phyloP scores from a whole-genome alignment of 2,329 filamentous ascomycete species.

The Pseudogymnoascus sp. region DNA sequence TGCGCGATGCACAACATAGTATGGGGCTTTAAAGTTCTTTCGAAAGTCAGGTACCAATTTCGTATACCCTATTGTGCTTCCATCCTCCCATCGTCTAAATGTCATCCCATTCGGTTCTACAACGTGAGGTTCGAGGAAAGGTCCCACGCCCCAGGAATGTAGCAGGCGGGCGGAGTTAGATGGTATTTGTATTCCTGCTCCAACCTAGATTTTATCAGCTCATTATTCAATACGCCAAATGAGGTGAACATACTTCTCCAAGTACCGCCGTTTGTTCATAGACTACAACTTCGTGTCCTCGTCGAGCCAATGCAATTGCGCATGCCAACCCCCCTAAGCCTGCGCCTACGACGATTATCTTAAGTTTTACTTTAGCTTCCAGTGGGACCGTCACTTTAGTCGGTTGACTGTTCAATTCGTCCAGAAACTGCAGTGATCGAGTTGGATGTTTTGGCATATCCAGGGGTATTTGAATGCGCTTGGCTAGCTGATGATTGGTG shows the following conservation, averaged over 20 bases:
- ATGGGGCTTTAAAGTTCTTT: constrained; percentile 28
- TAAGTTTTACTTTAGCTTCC: constrained; percentile 15
- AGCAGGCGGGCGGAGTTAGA: constrained; percentile 33
- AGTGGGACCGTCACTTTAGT: not conserved
- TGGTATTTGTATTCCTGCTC: constrained; percentile 37
- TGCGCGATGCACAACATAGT: constrained; percentile 32
- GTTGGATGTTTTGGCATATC: constrained; percentile 12
- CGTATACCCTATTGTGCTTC: constrained; percentile 32
- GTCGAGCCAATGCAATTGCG: constrained; percentile 34
- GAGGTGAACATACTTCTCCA: constrained; percentile 31
- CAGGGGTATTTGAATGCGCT: not conserved
- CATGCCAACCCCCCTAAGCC: constrained; percentile 39
- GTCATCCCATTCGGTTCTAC: constrained; percentile 31
- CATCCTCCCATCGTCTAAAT: constrained; percentile 33
- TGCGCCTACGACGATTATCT: constrained; percentile 35
- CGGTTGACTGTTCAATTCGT: constrained; percentile 1
- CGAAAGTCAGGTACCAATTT: constrained; percentile 30
- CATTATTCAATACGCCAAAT: constrained; percentile 2
- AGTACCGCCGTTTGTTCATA: constrained; percentile 37
- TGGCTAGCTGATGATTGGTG: not conserved
- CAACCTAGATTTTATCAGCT: constrained; percentile 25
- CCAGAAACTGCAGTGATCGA: constrained; percentile 16
- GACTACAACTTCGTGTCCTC: constrained; percentile 36
- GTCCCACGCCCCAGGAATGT: constrained; percentile 30
- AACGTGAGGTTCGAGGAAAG: constrained; percentile 25